Percentiles rank a stretch among this genome's conserved stretches.
Conservation (phyloP, 2,329 filamentous ascomycete genomes). For the Chaetomium olivaceum region DNA sequence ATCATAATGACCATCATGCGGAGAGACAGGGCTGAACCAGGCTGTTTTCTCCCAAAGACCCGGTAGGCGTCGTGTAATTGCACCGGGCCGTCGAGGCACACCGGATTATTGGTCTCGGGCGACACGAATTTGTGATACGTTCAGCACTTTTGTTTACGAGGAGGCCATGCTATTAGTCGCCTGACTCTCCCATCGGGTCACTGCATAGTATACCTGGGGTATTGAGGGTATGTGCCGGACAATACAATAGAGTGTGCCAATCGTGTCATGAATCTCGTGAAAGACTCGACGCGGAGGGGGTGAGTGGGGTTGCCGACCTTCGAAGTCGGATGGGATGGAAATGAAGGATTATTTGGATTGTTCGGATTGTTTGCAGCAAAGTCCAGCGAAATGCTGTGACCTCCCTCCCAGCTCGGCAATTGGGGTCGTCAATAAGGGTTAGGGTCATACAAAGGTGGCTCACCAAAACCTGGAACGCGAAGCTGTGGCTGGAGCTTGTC, state of each 20-base stretch:
- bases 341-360: too few species aligned
- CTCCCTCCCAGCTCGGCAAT: too few species aligned
- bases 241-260: neutral
- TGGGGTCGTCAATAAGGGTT: neutral
- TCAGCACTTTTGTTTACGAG: neutral
- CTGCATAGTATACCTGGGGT: neutral
- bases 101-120: neutral
- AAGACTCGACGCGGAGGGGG: too few species aligned
- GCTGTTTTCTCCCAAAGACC: slow-evolving; percentile 3
- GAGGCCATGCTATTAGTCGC: neutral
- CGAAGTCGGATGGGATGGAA: too few species aligned
- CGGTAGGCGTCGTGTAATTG: slow-evolving; percentile 2
- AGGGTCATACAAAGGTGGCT: neutral
- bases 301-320: too few species aligned
- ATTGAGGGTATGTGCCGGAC: neutral
- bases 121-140: neutral
- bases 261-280: too few species aligned
- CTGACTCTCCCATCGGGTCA: neutral
- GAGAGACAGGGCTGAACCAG: neutral
- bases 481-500: neutral
- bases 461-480: neutral
- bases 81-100: neutral
- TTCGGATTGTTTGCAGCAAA: neutral
- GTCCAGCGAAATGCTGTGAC: too few species aligned
- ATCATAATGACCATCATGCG: slow-evolving; percentile 14